Evolutionary conservation across 345 rosid genomes (phyloP), one percentile per base, ranked within the genome.

Genomic region (Gossypium sturtianum): DNA sequence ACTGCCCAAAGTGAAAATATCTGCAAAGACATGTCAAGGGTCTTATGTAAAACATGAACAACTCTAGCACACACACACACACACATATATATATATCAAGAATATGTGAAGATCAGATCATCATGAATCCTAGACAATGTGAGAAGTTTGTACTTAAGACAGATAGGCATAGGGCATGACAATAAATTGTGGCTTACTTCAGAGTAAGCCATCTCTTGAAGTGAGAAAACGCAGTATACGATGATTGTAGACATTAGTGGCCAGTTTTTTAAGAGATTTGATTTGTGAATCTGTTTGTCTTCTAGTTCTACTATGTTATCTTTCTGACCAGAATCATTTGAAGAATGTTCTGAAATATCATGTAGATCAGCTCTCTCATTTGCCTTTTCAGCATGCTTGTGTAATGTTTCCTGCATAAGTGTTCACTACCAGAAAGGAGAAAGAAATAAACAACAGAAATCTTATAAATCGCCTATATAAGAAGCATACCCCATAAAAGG

Each of bases 1-100:
- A 89, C 91, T 16, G 89, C 87, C 93, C 91, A 89, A 13, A 89
- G 81, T 59, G 91, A 83, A 81, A 89, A 87, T 67, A 84, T 81
- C 91, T 74, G 77, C 41, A 65, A 74, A 64, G 22, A 60, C 20
- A 58, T 10, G 25, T 41, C 7, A 9, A 43, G 34, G 2, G 51
- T 65, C 17, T 19, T 43, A 65, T 20, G 7, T 41, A 41, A 64
- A 64, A 38, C 44, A 64, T 41, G 47, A 64, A 64, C 34, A 43
- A 4, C 25, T 53, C 19, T 11, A 70, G 16, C 10, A 6, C 17
- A 4, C 38, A 34, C 38, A 34, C 6, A 29, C 38, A 29, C 38
- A 29, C 3, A 27, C 3, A 27, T 0, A 2, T 0, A 34, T 0
- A 29, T 29, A 34, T 34, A 34, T 4, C 38, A 34, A 19, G 66